Conservation (phyloP, 2,329 filamentous ascomycete species). For the Aureobasidium subglaciale region DNA sequence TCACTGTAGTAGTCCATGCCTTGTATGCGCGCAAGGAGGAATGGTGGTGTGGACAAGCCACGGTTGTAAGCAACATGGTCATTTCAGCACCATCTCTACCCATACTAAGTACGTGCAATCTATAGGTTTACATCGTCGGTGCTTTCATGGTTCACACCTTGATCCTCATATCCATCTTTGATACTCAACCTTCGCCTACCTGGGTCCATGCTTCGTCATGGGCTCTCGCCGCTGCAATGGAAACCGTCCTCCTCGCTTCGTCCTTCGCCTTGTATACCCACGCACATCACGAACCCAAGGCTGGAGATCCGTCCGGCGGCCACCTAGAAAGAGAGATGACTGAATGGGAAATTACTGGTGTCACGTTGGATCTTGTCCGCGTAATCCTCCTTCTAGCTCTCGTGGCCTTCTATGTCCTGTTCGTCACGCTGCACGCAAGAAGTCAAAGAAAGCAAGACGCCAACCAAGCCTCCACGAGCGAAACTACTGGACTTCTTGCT, state of each 20-base stretch:
- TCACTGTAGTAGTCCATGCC: slow-evolving; percentile 67
- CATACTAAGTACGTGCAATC: slow-evolving; percentile 11
- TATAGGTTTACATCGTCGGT: slow-evolving; percentile 74
- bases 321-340: slow-evolving; percentile 35
- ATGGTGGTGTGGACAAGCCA: slow-evolving; percentile 78
- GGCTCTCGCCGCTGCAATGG: slow-evolving; percentile 64
- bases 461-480: slow-evolving; percentile 40
- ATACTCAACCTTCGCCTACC: slow-evolving; percentile 74
- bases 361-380: slow-evolving; percentile 60
- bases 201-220: slow-evolving; percentile 74
- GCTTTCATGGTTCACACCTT: slow-evolving; percentile 83
- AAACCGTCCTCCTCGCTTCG: slow-evolving; percentile 62
- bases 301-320: slow-evolving; percentile 38
- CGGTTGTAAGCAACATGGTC: slow-evolving; percentile 54
- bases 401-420: slow-evolving; percentile 52
- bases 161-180: slow-evolving; percentile 77
- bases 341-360: slow-evolving; percentile 58
- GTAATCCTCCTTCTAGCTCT: slow-evolving; percentile 59
- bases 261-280: slow-evolving; percentile 63
- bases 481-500: slow-evolving; percentile 58
- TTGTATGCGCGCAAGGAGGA: slow-evolving; percentile 56
- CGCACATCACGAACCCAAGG: slow-evolving; percentile 56
- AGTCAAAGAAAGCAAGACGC: slow-evolving; percentile 35
- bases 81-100: neutral
- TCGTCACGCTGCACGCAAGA: slow-evolving; percentile 36